Evolutionary conservation across 768 basidiomycete genomes (phyloP).

Genomic region (Mycena polygramma): DNA sequence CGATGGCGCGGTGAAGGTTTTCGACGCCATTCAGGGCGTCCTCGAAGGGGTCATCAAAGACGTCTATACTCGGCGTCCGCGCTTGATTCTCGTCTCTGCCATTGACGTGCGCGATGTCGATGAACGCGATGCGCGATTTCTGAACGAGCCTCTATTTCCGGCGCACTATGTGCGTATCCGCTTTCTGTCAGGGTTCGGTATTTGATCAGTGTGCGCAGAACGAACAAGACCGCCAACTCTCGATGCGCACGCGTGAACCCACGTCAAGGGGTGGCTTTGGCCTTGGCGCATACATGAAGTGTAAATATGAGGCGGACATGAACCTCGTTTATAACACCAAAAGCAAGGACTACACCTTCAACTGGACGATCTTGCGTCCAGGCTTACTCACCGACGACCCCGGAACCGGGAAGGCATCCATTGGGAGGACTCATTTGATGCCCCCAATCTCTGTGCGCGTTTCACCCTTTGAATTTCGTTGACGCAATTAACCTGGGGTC

Average conservation of each 20-base stretch:
- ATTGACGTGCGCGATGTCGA: constrained; percentile 63
- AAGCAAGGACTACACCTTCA: constrained; percentile 62
- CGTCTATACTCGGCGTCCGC: constrained; percentile 50
- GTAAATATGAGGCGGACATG: constrained; percentile 66
- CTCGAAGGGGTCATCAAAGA: constrained; percentile 40
- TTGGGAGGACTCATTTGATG: constrained; percentile 68
- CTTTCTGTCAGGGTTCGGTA: background rate
- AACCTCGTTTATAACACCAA: constrained; percentile 46
- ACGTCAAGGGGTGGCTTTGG: constrained; percentile 27
- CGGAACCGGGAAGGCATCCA: constrained; percentile 62
- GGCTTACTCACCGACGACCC: constrained; percentile 65
- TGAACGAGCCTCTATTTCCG: constrained; percentile 54
- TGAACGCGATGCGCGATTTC: constrained; percentile 19
- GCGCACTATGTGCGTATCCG: constrained; percentile 62
- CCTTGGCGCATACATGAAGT: constrained; percentile 59
- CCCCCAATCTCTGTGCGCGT: constrained; percentile 61
- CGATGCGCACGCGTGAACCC: constrained; percentile 57
- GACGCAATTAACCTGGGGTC: background rate
- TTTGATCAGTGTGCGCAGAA: constrained; percentile 44
- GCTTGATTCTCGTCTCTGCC: constrained; percentile 71
- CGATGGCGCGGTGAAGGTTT: constrained; percentile 77
- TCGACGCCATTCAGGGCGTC: constrained; percentile 73
- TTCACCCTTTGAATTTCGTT: background rate
- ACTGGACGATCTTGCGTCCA: constrained; percentile 79
- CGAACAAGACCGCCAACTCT: constrained; percentile 59